Evolutionary conservation across 495 filamentous ascomycete genomes (phyloP).

Genomic region (Neurospora discreta): DNA sequence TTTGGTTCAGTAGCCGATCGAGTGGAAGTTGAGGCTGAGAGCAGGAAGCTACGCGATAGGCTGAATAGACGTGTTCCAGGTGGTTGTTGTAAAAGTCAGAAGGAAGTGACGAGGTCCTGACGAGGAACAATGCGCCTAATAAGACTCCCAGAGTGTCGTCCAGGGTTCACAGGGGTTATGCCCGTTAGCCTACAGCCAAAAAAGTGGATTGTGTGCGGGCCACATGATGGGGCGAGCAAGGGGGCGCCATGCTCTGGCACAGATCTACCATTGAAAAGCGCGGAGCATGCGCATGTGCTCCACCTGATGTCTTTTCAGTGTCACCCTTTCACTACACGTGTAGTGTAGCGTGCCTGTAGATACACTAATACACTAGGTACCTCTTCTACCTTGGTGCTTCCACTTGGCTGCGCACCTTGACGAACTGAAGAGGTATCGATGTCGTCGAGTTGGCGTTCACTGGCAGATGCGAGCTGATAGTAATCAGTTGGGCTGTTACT

Average conservation of each 20-base stretch:
- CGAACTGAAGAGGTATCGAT: not conserved
- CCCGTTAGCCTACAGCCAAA: not conserved
- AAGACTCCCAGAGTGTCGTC: slow-evolving; percentile 11
- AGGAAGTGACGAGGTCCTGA: not conserved
- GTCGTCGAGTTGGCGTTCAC: not conserved
- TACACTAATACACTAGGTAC: no score
- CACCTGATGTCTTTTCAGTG: not conserved
- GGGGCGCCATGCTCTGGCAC: not conserved
- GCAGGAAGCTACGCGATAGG: not conserved
- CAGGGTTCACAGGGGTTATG: slow-evolving; percentile 12
- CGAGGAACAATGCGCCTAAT: slow-evolving; percentile 28
- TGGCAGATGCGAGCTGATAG: not conserved
- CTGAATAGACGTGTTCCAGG: not conserved
- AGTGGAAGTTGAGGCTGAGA: not conserved
- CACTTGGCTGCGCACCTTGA: not conserved
- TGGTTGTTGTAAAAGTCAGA: not conserved
- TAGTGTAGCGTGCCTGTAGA: no score
- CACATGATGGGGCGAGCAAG: slow-evolving; percentile 20
- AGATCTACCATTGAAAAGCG: not conserved
- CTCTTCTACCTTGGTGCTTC: not conserved
- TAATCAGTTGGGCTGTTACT: not conserved
- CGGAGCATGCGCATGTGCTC: not conserved
- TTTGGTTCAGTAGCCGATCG: not conserved
- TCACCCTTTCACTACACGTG: not conserved
- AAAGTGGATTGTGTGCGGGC: slow-evolving; percentile 12